Base-by-base conservation (phyloP, 2,329 filamentous ascomycete species). In the Nemania sp. region DNA sequence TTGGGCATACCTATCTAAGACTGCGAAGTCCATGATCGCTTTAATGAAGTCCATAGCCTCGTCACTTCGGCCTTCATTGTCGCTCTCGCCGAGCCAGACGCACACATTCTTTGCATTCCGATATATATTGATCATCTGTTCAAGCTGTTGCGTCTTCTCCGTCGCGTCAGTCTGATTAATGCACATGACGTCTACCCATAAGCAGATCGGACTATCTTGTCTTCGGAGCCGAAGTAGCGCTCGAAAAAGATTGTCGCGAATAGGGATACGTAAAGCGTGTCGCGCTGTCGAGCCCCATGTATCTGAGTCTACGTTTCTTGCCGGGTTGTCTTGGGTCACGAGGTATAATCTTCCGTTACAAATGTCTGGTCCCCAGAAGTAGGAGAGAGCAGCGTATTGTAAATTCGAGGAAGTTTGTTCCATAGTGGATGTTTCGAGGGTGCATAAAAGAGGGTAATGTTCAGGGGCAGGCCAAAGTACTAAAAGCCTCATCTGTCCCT, bases 31-130 rank as follows among this genome's bases (percentile, higher is more conserved):
- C 33, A 49, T 8, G 15, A 56, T 44, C 2, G 42, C 15, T 19
- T 9, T n/a, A 15, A 40, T 53, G 20, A 52, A 56, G 4, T 48
- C 37, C 54, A 56, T 56, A 1, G 54, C 54, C 8, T 42, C 39
- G 9, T 52, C 33, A 8, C 43, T 49, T 5, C 39, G 19, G 5
- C 24, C 17, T 7, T 44, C 33, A 7, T 24, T 12, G n/a, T 55
- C 49, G 12, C 43, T 28, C 5, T 42, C 24, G 1, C 54, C 54
- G 3, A 53, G 42, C 54, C 54, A 53, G 11, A 53, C 36, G 20
- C 44, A 53, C 2, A 56, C 54, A 5, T 36, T 20, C 17, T 19
- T 5, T 3, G 54, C 54, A 2, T 40, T 26, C 5, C 28, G 31
- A 12, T 56, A 56, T 11, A 56, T 53, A 17, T 42, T 6, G 3